Evolutionary conservation across 2,329 filamentous ascomycete species (phyloP).

Genomic region (Aspergillus brunneoviolaceus): DNA sequence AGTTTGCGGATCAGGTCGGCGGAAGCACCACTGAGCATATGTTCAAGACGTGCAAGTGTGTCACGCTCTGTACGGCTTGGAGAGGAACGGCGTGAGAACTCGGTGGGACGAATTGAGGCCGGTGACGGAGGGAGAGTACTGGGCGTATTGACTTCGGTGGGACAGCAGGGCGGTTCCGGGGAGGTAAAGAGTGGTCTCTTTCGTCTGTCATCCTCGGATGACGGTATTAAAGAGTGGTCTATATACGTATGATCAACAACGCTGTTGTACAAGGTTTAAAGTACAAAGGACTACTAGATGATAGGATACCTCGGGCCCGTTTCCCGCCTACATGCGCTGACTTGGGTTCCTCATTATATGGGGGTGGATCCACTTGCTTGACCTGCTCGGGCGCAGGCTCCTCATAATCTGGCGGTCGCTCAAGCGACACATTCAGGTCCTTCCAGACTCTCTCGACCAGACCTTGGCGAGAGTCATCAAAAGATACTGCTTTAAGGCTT

Average conservation of each 20-base stretch:
- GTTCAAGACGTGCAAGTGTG: conserved; percentile 15
- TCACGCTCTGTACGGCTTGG: conserved; percentile 10
- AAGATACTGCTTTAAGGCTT: conserved; percentile 14
- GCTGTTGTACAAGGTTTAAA: conserved; percentile 11
- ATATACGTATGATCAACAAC: conserved; percentile 12
- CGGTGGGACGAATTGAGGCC: conserved; percentile 12
- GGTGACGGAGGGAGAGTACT: conserved; percentile 14
- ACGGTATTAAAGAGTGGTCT: conserved; percentile 11
- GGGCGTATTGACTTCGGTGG: conserved; percentile 21
- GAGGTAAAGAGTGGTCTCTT: conserved; percentile 18
- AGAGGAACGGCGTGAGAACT: conserved; percentile 18
- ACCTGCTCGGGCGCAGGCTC: conserved; percentile 10
- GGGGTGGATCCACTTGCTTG: conserved; percentile 15
- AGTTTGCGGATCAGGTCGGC: conserved; percentile 16
- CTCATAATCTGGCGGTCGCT: conserved; percentile 19
- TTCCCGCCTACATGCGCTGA: conserved; percentile 14
- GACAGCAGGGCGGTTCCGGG: conserved; percentile 16
- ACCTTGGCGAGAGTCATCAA: conserved; percentile 17
- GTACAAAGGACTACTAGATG: conserved; percentile 6
- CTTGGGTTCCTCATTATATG: conserved; percentile 13
- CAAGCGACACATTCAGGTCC: conserved; percentile 13
- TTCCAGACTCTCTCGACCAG: conserved; percentile 16
- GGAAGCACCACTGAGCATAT: conserved; percentile 17
- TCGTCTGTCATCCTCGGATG: conserved; percentile 14
- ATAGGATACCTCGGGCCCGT: conserved; percentile 19